phyloP scores from a whole-genome alignment of 257 asterid species.

The Hygrophila difformis region DNA sequence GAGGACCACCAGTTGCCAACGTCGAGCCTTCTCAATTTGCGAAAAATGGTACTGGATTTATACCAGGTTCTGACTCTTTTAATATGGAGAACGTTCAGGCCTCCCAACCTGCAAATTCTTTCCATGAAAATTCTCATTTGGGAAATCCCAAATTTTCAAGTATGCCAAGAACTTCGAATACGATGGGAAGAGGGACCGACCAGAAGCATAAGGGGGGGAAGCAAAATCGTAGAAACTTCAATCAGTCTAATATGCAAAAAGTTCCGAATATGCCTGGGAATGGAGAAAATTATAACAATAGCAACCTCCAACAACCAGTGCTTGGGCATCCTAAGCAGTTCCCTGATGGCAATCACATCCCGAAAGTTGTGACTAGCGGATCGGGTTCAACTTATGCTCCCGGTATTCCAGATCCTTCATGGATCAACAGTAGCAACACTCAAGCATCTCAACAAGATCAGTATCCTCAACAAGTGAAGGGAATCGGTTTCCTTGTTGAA shows the following conservation, averaged over 20 bases:
- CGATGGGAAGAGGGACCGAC: slow-evolving; percentile 73
- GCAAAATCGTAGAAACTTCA: slow-evolving; percentile 38
- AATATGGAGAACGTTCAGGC: slow-evolving; percentile 29
- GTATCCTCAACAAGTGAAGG: slow-evolving; percentile 35
- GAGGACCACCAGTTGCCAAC: slow-evolving; percentile 70
- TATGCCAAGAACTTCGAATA: no score
- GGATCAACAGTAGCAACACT: slow-evolving; percentile 29
- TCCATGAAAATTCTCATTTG: slow-evolving; percentile 31
- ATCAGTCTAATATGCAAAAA: slow-evolving; percentile 50
- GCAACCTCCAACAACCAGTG: slow-evolving; percentile 36
- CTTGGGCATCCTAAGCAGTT: slow-evolving; percentile 51
- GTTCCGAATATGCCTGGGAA: slow-evolving; percentile 33
- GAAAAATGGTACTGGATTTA: neutral
- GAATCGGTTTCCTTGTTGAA: slow-evolving; percentile 33
- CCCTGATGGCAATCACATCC: slow-evolving; percentile 38
- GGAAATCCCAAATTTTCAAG: slow-evolving; percentile 57
- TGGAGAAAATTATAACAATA: slow-evolving; percentile 45
- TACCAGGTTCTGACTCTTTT: neutral
- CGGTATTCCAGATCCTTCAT: slow-evolving; percentile 34
- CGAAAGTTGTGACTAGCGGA: slow-evolving; percentile 33
- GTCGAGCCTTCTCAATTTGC: slow-evolving; percentile 30
- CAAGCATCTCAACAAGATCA: slow-evolving; percentile 49
- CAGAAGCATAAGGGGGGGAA: slow-evolving; percentile 55
- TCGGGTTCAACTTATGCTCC: slow-evolving; percentile 27
- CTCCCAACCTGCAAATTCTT: slow-evolving; percentile 45